A percentile compares a stretch with the other conserved stretches of the same genome.
Conservation (phyloP, 1,284 basidiomycete species). For the Boletus holoroseus region DNA sequence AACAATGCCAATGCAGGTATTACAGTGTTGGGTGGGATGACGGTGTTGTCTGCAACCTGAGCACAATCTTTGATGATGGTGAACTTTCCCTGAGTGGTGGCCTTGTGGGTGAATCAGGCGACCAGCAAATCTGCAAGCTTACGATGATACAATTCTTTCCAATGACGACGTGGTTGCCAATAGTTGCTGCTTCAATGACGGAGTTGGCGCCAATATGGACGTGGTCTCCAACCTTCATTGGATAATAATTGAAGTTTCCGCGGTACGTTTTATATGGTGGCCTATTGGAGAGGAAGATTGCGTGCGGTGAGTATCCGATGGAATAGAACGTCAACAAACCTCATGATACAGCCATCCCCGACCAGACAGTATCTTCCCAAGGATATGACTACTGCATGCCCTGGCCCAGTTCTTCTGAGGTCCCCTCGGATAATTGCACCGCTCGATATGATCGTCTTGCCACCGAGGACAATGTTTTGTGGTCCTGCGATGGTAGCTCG, state of each 20-base stretch:
- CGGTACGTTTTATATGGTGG: conserved; percentile 88
- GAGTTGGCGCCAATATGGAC: conserved; percentile 87
- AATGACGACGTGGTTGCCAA: conserved; percentile 92
- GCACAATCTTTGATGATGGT: conserved; percentile 96
- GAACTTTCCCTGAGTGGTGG: conserved; percentile 78
- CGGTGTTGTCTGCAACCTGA: conserved; percentile 79
- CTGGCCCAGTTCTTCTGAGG: conserved; percentile 74
- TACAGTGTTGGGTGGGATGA: conserved; percentile 89
- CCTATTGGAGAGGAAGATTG: conserved; percentile 33
- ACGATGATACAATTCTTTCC: conserved; percentile 95
- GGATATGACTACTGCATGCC: conserved; percentile 88
- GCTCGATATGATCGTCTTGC: conserved; percentile 93
- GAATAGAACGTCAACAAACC: conserved; percentile 42
- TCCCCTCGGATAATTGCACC: conserved; percentile 88
- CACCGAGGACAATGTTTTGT: conserved; percentile 94
- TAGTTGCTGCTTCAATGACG: conserved; percentile 90
- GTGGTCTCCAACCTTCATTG: conserved; percentile 94
- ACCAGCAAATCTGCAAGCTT: conserved; percentile 29
- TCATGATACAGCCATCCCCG: conserved; percentile 83
- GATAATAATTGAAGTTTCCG: conserved; percentile 94
- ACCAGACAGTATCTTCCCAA: conserved; percentile 91
- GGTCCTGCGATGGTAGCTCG: conserved; percentile 91
- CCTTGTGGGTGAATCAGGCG: background rate
- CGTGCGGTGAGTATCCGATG: background rate
- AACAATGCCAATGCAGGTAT: conserved; percentile 86